These are phyloP conservation scores for Dryadomyces quercus-mongolicae DNA, from an alignment of 2,329 filamentous ascomycete species.

Conservation along the genomic window DNA sequence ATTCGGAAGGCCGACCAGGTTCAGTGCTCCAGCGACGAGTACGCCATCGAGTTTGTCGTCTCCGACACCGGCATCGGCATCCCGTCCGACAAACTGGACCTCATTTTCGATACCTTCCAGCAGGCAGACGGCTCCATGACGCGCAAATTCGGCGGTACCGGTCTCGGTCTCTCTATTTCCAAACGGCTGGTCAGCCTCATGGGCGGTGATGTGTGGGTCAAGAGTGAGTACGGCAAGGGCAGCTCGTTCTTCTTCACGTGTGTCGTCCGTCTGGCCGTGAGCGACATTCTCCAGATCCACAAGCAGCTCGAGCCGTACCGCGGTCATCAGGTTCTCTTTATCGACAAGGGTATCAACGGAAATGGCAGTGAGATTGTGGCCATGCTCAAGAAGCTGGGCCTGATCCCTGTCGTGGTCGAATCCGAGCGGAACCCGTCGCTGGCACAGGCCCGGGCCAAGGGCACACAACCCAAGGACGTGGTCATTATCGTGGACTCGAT, in stretches of 20 bases:
- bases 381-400: constrained; percentile 67
- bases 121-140: constrained; percentile 97
- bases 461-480: constrained; percentile 72
- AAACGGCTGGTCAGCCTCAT: constrained; percentile 91
- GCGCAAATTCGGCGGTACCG: constrained; percentile 88
- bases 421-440: constrained; percentile 55
- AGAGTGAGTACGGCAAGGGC: constrained; percentile 80
- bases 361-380: constrained; percentile 63
- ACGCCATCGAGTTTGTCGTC: constrained; percentile 90
- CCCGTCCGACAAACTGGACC: constrained; percentile 82
- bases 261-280: constrained; percentile 70
- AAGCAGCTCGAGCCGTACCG: constrained; percentile 84
- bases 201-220: constrained; percentile 94
- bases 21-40: constrained; percentile 42
- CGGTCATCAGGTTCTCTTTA: constrained; percentile 84
- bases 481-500: constrained; percentile 95
- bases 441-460: constrained; percentile 38
- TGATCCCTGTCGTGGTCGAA: constrained; percentile 75
- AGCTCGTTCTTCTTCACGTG: constrained; percentile 97
- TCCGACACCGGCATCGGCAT: constrained; percentile 96
- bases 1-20: constrained; percentile 61
- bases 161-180: constrained; percentile 86
- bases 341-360: constrained; percentile 77
- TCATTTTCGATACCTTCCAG: constrained; percentile 98
- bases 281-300: constrained; percentile 65